Evolutionary conservation across 305 asterid species (phyloP).

Genomic region (Solanum aculeatissimum): DNA sequence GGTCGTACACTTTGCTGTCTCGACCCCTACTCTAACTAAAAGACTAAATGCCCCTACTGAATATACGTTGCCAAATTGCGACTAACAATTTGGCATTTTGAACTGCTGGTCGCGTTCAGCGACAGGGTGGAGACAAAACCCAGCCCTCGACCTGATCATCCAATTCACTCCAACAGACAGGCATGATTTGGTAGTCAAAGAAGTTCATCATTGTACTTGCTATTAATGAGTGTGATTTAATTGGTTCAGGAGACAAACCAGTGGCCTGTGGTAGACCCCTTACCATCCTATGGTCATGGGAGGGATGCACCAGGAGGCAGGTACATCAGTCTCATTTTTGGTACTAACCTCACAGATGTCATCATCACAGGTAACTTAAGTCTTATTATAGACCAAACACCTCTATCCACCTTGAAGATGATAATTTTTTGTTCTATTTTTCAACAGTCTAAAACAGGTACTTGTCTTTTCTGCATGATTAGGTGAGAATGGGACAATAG

Average conservation of each 20-base stretch:
- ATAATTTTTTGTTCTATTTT: neutral
- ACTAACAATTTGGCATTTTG: neutral
- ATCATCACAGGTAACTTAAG: conserved; percentile 45
- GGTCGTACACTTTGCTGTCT: neutral
- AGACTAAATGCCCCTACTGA: neutral
- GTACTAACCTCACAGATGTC: conserved; percentile 78
- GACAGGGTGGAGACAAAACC: neutral
- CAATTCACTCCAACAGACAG: neutral
- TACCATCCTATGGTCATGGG: conserved; percentile 88
- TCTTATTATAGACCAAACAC: neutral
- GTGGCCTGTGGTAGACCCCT: conserved; percentile 71
- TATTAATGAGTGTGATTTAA: neutral
- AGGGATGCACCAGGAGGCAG: conserved; percentile 88
- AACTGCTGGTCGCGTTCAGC: neutral
- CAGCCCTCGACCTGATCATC: neutral
- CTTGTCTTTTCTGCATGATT: neutral
- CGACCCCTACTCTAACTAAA: conserved; percentile 3
- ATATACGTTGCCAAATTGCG: neutral
- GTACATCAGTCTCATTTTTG: conserved; percentile 75
- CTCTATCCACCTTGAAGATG: neutral
- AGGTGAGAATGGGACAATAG: conserved; percentile 89
- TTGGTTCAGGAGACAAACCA: conserved; percentile 50
- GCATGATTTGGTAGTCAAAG: neutral
- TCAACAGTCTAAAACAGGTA: neutral
- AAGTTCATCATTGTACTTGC: neutral